A percentile compares a stretch with the other conserved stretches of the same genome.
These are phyloP conservation scores for Candida golubevii DNA, from an alignment of 805 yeast genomes.

Conservation along the genomic window DNA sequence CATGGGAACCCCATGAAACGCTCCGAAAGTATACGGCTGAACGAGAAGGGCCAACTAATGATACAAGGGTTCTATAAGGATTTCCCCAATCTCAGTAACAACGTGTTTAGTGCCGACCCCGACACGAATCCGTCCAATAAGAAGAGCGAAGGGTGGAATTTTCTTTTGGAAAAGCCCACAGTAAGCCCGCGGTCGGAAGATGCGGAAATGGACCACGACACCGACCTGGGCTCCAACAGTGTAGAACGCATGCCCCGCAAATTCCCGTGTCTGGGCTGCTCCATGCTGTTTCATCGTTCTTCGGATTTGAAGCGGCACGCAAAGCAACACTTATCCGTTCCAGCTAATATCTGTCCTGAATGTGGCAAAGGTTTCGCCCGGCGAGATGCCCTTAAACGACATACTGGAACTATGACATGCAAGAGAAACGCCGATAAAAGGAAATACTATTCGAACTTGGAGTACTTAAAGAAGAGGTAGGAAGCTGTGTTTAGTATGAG, in stretches of 20 bases:
- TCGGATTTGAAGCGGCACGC: constrained; percentile 72
- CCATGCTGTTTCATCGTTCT: constrained; percentile 60
- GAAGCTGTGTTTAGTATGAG: too few relatives aligned
- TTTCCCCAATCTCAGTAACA: constrained; percentile 43
- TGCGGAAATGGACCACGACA: background rate
- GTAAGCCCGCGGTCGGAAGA: constrained; percentile 4
- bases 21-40: constrained; percentile 30
- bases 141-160: constrained; percentile 32
- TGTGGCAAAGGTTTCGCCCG: constrained; percentile 85
- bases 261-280: constrained; percentile 57
- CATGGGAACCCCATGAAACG: constrained; percentile 48
- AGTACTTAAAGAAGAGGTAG: constrained; percentile 10
- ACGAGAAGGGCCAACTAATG: constrained; percentile 39
- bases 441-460: constrained; percentile 32
- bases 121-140: constrained; percentile 8
- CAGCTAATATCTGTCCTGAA: constrained; percentile 69
- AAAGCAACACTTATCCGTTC: constrained; percentile 64
- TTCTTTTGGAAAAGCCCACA: constrained; percentile 17
- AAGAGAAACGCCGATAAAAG: constrained; percentile 60
- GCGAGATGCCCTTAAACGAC: constrained; percentile 77
- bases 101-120: constrained; percentile 26
- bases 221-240: background rate
- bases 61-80: constrained; percentile 38
- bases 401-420: constrained; percentile 70
- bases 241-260: constrained; percentile 24